Percentiles rank a stretch among this genome's conserved stretches.
These are phyloP conservation scores for Lanmaoa pseudosensibilis DNA, from an alignment of 768 basidiomycete genomes.

Conservation along the genomic window DNA sequence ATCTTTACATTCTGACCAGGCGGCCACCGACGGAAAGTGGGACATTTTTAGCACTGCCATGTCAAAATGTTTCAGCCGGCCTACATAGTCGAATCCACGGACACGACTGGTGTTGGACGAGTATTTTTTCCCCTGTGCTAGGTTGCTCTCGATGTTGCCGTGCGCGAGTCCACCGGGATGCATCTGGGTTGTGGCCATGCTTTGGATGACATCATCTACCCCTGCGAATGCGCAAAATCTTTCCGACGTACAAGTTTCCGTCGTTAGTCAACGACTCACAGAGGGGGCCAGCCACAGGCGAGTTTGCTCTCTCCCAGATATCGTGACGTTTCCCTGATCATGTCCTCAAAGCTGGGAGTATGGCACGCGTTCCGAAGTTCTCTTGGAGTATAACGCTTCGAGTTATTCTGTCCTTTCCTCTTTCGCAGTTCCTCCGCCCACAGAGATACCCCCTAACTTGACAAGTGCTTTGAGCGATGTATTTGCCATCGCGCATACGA, in stretches of 20 bases:
- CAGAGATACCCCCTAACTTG: constrained; percentile 15
- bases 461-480: constrained; percentile 49
- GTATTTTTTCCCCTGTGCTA: background rate
- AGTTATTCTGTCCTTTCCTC: constrained; percentile 46
- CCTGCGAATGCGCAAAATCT: constrained; percentile 35
- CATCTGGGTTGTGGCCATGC: background rate
- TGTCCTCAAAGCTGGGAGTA: constrained; percentile 48
- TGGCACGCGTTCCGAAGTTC: constrained; percentile 50
- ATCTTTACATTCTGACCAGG: no score
- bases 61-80: background rate
- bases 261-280: constrained; percentile 38
- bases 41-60: background rate
- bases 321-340: background rate
- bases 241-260: constrained; percentile 35
- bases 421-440: constrained; percentile 28
- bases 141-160: background rate
- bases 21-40: background rate
- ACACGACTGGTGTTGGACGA: background rate
- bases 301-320: constrained; percentile 1
- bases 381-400: constrained; percentile 49
- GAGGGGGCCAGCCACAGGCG: constrained; percentile 45
- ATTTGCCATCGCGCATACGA: constrained; percentile 50
- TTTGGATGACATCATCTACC: constrained; percentile 6
- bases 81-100: no score
- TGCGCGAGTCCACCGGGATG: background rate